Base-by-base conservation (phyloP, 176 grass and related monocot genomes). In the Carex kokanica region DNA sequence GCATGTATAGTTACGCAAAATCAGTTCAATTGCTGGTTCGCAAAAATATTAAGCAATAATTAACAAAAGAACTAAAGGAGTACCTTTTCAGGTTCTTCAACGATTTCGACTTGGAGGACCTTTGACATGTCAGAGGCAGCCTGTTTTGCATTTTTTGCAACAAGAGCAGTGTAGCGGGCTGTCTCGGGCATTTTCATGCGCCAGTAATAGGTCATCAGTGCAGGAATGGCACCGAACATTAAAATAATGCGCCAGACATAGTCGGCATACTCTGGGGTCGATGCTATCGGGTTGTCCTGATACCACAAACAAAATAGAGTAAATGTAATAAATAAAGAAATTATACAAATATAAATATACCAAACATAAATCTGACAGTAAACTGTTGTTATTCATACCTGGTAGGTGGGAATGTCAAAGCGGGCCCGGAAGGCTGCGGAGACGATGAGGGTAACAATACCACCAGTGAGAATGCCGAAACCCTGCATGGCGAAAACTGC, bases 141-240 rank as follows among this genome's bases (percentile, higher is more conserved):
- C 84, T 85, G 86, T 65, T 86, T 90, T 25, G 91, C 91, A 88
- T 93, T 90, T 82, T 88, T 86, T 78, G 91, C 91, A 1, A 93
- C 83, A 34, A 85, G 68, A 32, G 88, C 88, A 31, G 88, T 89
- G 84, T 86, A 89, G 2, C 88, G 84, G 0, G 88, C 84, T 9
- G 88, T 89, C 83, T 89, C 88, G 11, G 88, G 88, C 88, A 89
- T 89, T 79, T 89, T 69, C 88, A 89, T 89, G 12, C 88, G 88
- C 94, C 57, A 93, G 90, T 88, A 91, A 84, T 92, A 92, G 36
- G 91, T 97, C 8, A 97, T 17, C 6, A 84, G 78, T 0, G 94
- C 94, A 8, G 94, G 94, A 60, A 90, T 9, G 79, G 94, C 90
- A 21, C 91, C 94, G 65, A 87, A 86, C 91, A 97, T 97, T 60